These are phyloP conservation scores for Cnidoscolus chayamansa DNA, from an alignment of 441 rosid species.

Conservation along the genomic window DNA sequence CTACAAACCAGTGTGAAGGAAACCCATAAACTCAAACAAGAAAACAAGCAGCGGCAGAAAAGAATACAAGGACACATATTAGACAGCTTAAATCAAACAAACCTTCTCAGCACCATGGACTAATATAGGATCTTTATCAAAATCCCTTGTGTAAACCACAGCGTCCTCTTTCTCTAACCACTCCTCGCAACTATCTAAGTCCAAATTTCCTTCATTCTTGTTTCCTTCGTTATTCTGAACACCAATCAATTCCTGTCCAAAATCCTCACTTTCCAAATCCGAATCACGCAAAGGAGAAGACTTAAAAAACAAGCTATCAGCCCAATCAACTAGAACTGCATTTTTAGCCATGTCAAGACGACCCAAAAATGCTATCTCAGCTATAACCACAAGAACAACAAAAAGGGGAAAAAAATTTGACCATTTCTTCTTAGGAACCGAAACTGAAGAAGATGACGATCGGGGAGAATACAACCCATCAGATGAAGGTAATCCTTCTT, in stretches of 20 bases:
- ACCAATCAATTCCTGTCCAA: conserved; percentile 10
- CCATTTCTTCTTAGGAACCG: conserved; percentile 41
- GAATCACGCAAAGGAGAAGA: conserved; percentile 13
- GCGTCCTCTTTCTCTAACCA: conserved; percentile 77
- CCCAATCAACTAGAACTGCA: conserved; percentile 52
- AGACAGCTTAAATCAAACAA: conserved; percentile 11
- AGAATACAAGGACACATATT: too few species aligned
- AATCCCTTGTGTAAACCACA: conserved; percentile 56
- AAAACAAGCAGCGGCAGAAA: too few species aligned
- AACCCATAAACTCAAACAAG: too few species aligned
- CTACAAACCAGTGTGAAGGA: too few species aligned
- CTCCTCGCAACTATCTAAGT: conserved; percentile 53
- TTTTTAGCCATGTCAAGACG: conserved; percentile 72
- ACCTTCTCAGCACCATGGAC: conserved; percentile 61
- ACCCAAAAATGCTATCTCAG: conserved; percentile 81
- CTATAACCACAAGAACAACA: conserved; percentile 62
- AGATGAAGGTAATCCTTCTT: conserved; percentile 34
- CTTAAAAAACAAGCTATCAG: conserved; percentile 25
- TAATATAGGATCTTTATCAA: conserved; percentile 57
- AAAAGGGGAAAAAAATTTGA: conserved; percentile 54
- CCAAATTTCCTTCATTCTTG: conserved; percentile 8
- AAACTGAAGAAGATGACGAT: conserved; percentile 28
- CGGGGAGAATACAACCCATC: conserved; percentile 35
- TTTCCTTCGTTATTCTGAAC: conserved; percentile 8
- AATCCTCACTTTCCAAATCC: conserved; percentile 14